Base-by-base conservation (phyloP, 2,329 filamentous ascomycete species). In the Aspergillus sp. region DNA sequence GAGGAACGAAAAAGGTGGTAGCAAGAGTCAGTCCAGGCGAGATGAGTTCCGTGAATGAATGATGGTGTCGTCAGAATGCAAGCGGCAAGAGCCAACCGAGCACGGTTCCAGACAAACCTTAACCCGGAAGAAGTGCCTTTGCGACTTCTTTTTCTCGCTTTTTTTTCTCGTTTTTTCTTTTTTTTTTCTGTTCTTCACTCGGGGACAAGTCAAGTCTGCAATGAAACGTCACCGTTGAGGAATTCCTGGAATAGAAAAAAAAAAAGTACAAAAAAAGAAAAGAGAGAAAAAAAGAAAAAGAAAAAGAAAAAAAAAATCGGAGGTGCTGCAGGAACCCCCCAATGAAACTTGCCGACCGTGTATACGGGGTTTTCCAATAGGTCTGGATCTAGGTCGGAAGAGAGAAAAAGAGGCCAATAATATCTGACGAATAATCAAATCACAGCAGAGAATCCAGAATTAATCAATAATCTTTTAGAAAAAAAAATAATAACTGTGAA, bases 21-120 rank as follows among this genome's bases (percentile, higher is more conserved):
- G 32, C 6, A 6, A 36, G 32, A 29, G 26, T 7, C 26, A 29
- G 26, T 29, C 26, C 7, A 9, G 26, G 26, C 26, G 26, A 29
- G 26, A 9, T 29, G 26, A 29, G 26, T 29, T 29, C 32, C 26
- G 36, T 16, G 50, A 52, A 57, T 63, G 57, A 62, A 56, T 31
- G 61, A 65, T 70, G 69, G 70, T 73, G 71, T 70, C 69, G 71
- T 71, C 69, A 73, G 69, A 69, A 69, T 66, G 68, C 72, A 73
- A 71, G 69, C 71, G 71, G 71, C 69, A 71, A 70, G 65, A 68
- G 61, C 65, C 67, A 69, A 61, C 68, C 65, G 69, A 67, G 64
- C 61, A 65, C 66, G 62, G 69, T 71, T 69, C 67, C 67, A 70
- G 65, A 65, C 64, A 68, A 71, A 71, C 68, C 64, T 69, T 69